Conservation (phyloP, 78 protist species). For the Polysphondylium violaceum region DNA sequence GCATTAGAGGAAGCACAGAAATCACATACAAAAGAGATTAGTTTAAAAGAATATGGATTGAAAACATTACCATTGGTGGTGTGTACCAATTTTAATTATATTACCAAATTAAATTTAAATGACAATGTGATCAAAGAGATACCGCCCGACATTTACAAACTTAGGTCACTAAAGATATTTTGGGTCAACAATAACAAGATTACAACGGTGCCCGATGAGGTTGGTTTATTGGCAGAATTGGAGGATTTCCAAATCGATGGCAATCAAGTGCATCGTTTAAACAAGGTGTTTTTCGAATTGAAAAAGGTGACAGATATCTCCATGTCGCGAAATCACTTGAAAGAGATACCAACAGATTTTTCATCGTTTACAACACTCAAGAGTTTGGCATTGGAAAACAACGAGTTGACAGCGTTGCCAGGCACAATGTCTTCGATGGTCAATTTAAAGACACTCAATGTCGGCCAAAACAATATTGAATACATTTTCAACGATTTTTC, state of each 20-base stretch:
- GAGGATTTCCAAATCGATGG: slow-evolving; percentile 75
- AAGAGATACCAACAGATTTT: slow-evolving; percentile 52
- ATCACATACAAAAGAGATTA: slow-evolving; percentile 65
- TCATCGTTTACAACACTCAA: not conserved
- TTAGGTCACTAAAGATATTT: slow-evolving; percentile 38
- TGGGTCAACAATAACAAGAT: slow-evolving; percentile 58
- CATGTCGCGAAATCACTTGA: slow-evolving; percentile 13
- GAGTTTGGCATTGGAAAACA: slow-evolving; percentile 22
- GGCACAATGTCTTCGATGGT: slow-evolving; percentile 18
- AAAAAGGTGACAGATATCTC: slow-evolving; percentile 50
- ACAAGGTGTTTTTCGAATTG: slow-evolving; percentile 46
- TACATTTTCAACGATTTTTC: slow-evolving; percentile 60
- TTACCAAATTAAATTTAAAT: slow-evolving; percentile 49
- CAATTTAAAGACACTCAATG: slow-evolving; percentile 31
- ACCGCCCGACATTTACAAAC: slow-evolving; percentile 67
- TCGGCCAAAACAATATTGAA: slow-evolving; percentile 52
- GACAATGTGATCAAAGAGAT: slow-evolving; percentile 69
- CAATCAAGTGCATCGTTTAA: not conserved
- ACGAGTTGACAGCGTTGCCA: slow-evolving; percentile 44
- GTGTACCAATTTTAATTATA: slow-evolving; percentile 63
- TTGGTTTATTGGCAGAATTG: slow-evolving; percentile 64
- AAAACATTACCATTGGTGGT: slow-evolving; percentile 61
- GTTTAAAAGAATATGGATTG: slow-evolving; percentile 35
- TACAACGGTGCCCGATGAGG: slow-evolving; percentile 13
- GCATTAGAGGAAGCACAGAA: slow-evolving; percentile 59